These are phyloP conservation scores for Botryosphaeria dothidea DNA, from an alignment of 2,329 filamentous ascomycete species.

Conservation along the genomic window DNA sequence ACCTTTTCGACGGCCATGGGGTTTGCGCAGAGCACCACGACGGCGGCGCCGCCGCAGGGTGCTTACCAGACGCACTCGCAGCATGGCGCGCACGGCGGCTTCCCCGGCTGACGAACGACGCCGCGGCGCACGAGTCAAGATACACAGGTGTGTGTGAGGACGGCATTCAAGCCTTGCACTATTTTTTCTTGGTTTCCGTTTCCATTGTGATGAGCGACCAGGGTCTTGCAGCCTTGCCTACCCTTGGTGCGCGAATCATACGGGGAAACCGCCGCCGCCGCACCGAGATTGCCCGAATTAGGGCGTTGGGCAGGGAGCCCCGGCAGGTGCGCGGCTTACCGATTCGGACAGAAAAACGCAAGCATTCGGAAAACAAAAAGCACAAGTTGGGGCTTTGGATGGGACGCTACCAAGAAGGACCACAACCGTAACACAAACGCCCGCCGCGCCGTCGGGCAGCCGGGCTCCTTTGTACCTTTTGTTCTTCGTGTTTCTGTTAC, in stretches of 20 bases:
- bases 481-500: constrained; percentile 6
- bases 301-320: constrained; percentile 10
- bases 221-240: constrained; percentile 9
- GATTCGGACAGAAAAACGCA: background rate
- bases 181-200: constrained; percentile 17
- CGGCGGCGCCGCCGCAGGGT: constrained; percentile 7
- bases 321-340: background rate
- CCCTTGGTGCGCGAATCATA: constrained; percentile 14
- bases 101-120: constrained; percentile 16
- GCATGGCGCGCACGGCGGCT: constrained; percentile 13
- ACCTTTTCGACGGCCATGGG: constrained; percentile 19
- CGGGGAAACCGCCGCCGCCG: constrained; percentile 13
- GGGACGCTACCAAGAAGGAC: background rate
- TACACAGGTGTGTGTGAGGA: constrained; percentile 3
- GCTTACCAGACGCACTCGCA: constrained; percentile 15
- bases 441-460: background rate
- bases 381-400: background rate
- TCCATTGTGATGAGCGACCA: constrained; percentile 14
- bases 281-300: constrained; percentile 12
- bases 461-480: background rate
- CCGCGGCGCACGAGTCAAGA: constrained; percentile 6
- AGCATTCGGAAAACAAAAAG: background rate
- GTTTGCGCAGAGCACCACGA: constrained; percentile 12
- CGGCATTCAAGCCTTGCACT: constrained; percentile 14
- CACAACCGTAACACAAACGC: background rate